A percentile compares a stretch with the other conserved stretches of the same genome.
phyloP scores from a whole-genome alignment of 2,329 filamentous ascomycete genomes.

The Paecilomyces variotii region DNA sequence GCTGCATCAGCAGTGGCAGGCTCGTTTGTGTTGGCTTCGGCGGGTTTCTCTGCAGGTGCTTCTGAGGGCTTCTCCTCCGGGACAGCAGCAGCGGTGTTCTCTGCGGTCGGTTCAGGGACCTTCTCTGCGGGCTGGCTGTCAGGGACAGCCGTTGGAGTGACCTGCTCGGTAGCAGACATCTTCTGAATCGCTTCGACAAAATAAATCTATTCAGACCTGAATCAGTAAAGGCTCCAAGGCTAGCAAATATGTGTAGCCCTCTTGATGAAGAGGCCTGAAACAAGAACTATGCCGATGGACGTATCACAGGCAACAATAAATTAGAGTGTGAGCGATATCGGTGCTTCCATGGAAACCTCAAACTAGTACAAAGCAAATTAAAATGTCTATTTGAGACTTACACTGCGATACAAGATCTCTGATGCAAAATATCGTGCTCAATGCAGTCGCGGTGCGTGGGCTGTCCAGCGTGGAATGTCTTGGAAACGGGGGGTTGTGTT shows the following conservation, averaged over 20 bases:
- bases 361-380: not conserved
- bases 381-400: not conserved
- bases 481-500: not conserved
- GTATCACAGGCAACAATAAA: not conserved
- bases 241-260: not conserved
- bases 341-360: not conserved
- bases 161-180: not conserved
- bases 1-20: constrained; percentile 1
- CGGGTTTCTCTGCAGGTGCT: constrained; percentile 2
- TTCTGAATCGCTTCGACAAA: not conserved
- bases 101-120: not conserved
- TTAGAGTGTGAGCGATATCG: not conserved
- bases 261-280: not conserved
- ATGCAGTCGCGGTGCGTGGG: not conserved
- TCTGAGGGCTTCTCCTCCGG: constrained; percentile 3
- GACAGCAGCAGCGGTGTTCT: not conserved
- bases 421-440: not conserved
- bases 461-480: not conserved
- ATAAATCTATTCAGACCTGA: not conserved
- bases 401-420: not conserved
- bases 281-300: not conserved
- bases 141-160: constrained; percentile 4
- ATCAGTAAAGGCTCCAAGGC: not conserved
- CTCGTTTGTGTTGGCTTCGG: constrained; percentile 6
- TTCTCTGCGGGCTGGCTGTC: constrained; percentile 9